A percentile compares a stretch with the other conserved stretches of the same genome.
Evolutionary conservation across 2,329 filamentous ascomycete genomes (phyloP).

Genomic region (Pezicula carpinea): DNA sequence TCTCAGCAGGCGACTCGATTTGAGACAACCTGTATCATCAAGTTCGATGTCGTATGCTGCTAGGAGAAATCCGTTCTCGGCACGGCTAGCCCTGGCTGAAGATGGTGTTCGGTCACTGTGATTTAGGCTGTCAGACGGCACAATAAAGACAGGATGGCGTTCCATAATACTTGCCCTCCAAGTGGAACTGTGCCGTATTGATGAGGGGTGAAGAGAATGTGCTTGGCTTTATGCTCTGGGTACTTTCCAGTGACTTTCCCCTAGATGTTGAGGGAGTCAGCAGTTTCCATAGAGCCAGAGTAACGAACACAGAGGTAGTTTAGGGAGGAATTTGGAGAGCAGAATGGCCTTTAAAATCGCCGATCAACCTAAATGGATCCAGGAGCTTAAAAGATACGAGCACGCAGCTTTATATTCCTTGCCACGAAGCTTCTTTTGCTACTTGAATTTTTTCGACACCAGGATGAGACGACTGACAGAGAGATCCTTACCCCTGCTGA

Average conservation of each 20-base stretch:
- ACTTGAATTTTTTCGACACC: too few relatives aligned
- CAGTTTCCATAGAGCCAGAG: too few relatives aligned
- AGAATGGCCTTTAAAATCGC: too few relatives aligned
- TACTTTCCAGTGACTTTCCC: slow-evolving; percentile 24
- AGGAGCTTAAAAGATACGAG: too few relatives aligned
- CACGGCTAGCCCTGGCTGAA: slow-evolving; percentile 12
- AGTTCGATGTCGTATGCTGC: slow-evolving; percentile 22
- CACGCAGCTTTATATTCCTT: too few relatives aligned
- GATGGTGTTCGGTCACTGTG: slow-evolving; percentile 3
- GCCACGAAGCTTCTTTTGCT: too few relatives aligned
- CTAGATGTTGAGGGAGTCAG: too few relatives aligned
- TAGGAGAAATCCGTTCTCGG: slow-evolving; percentile 23
- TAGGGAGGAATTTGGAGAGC: too few relatives aligned
- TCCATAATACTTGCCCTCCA: slow-evolving; percentile 4
- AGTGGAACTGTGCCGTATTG: slow-evolving; percentile 14
- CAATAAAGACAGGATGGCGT: not conserved
- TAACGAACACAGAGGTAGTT: too few relatives aligned
- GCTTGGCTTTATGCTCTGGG: slow-evolving; percentile 24
- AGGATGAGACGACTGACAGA: too few relatives aligned
- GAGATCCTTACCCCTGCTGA: slow-evolving; percentile 15
- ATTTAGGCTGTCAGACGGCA: not conserved
- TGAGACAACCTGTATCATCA: slow-evolving; percentile 21
- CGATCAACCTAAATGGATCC: too few relatives aligned
- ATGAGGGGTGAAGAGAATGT: slow-evolving; percentile 24
- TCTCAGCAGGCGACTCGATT: slow-evolving; percentile 15